phyloP scores from a whole-genome alignment of 2,329 filamentous ascomycete genomes.

The Fusarium cicatricum region DNA sequence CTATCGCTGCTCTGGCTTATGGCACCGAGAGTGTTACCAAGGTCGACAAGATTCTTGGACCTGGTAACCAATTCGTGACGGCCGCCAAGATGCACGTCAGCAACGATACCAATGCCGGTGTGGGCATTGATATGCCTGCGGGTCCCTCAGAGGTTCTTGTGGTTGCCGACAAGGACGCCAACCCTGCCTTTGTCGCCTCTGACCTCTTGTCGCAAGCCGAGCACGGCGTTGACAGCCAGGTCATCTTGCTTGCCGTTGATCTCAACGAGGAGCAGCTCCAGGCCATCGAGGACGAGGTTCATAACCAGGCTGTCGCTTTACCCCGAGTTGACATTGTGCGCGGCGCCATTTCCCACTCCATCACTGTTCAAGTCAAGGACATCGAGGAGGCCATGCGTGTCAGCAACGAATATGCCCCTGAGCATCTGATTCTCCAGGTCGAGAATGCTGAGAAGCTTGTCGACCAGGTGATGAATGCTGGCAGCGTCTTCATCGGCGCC shows the following conservation, averaged over 20 bases:
- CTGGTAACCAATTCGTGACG: conserved; percentile 98
- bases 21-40: conserved; percentile 94
- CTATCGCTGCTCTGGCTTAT: conserved; percentile 95
- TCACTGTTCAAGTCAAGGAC: conserved; percentile 80
- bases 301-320: conserved; percentile 84
- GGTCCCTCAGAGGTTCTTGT: conserved; percentile 98
- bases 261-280: conserved; percentile 75
- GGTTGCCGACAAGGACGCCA: conserved; percentile 85
- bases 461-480: conserved; percentile 87
- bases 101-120: conserved; percentile 95
- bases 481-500: conserved; percentile 92
- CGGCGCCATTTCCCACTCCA: conserved; percentile 88
- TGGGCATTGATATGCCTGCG: conserved; percentile 98
- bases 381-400: conserved; percentile 78
- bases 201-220: conserved; percentile 96
- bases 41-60: conserved; percentile 98
- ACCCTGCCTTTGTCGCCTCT: conserved; percentile 94
- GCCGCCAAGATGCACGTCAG: conserved; percentile 98
- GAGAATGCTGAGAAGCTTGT: conserved; percentile 78
- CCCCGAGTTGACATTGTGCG: conserved; percentile 93
- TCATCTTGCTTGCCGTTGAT: conserved; percentile 87
- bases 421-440: conserved; percentile 94
- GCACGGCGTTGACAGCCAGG: conserved; percentile 95
- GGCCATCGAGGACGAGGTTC: conserved; percentile 91
- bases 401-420: conserved; percentile 94